A percentile compares a stretch with the other conserved stretches of the same genome.
Evolutionary conservation across 1,284 basidiomycete species (phyloP).

Genomic region (Tylopilus orsonianus): DNA sequence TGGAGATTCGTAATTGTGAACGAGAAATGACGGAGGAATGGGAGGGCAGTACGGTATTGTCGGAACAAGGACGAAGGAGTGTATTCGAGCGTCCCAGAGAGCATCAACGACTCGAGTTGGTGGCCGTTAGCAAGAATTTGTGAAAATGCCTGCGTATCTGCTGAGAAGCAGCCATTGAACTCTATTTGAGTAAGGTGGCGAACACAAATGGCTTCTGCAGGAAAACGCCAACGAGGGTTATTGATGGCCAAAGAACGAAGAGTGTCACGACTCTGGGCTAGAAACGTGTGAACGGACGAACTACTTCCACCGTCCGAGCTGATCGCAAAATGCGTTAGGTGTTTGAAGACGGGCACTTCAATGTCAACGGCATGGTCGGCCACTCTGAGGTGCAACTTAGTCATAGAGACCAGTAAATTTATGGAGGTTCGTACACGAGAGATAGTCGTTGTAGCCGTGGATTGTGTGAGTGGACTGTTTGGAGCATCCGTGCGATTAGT

Average conservation of each 20-base stretch:
- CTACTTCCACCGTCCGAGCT: constrained; percentile 41
- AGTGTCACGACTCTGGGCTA: constrained; percentile 52
- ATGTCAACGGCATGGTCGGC: constrained; percentile 52
- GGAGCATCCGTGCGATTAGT: constrained; percentile 50
- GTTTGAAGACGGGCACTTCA: constrained; percentile 54
- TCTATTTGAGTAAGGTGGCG: constrained; percentile 64
- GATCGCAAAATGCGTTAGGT: constrained; percentile 60
- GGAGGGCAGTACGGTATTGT: constrained; percentile 41
- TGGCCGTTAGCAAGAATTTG: constrained; percentile 59
- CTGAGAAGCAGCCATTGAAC: constrained; percentile 56
- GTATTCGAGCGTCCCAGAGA: constrained; percentile 54
- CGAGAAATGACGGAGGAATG: constrained; percentile 63
- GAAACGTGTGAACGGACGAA: constrained; percentile 44
- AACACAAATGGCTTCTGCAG: constrained; percentile 50
- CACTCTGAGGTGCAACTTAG: constrained; percentile 37
- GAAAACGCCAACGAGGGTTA: constrained; percentile 57
- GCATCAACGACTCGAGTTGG: constrained; percentile 60
- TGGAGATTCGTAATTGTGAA: constrained; percentile 49
- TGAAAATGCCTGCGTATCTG: constrained; percentile 49
- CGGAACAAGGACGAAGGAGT: constrained; percentile 50
- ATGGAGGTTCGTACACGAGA: constrained; percentile 41
- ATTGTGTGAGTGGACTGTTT: constrained; percentile 49
- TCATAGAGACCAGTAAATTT: not conserved
- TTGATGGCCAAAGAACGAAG: constrained; percentile 57
- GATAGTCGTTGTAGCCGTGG: constrained; percentile 55